Percentiles rank a stretch among this genome's conserved stretches.
phyloP scores from a whole-genome alignment of 306 rosid species.

The Rubus idaeus region DNA sequence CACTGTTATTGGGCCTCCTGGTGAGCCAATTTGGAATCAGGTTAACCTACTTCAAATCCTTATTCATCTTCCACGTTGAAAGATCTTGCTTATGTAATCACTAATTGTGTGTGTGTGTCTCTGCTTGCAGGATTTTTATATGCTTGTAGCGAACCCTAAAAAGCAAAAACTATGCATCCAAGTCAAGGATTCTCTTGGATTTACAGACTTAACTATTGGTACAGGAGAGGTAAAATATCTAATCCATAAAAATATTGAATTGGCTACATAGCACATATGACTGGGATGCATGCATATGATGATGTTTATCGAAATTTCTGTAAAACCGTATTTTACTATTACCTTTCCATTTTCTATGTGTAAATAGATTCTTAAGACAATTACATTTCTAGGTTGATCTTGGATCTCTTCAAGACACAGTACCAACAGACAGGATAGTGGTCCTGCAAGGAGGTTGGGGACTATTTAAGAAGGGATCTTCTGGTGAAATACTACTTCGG shows the following conservation, averaged over 20 bases:
- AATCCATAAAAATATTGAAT: background rate
- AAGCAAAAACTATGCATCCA: conserved; percentile 73
- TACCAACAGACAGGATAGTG: conserved; percentile 94
- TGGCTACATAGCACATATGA: background rate
- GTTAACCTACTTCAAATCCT: conserved; percentile 43
- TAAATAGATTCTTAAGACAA: conserved; percentile 16
- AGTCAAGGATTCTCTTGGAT: conserved; percentile 92
- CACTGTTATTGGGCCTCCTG: conserved; percentile 93
- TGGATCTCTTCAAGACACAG: conserved; percentile 91
- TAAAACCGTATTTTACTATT: conserved; percentile 5
- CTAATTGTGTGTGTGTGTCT: conserved; percentile 27
- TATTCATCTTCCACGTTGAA: conserved; percentile 4
- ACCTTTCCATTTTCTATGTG: background rate
- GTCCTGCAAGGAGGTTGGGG: conserved; percentile 81
- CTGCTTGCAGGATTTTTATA: conserved; percentile 78
- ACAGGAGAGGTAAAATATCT: conserved; percentile 69
- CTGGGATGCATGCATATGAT: background rate
- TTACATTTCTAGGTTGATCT: conserved; percentile 67
- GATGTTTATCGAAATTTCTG: background rate
- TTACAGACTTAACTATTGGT: conserved; percentile 72
- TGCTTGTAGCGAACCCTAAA: conserved; percentile 89
- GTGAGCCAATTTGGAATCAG: conserved; percentile 99
- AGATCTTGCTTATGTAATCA: conserved; percentile 17
- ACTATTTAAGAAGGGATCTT: conserved; percentile 61
- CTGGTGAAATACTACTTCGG: conserved; percentile 90